phyloP scores from a whole-genome alignment of 768 basidiomycete species.

The Suillus sp. region DNA sequence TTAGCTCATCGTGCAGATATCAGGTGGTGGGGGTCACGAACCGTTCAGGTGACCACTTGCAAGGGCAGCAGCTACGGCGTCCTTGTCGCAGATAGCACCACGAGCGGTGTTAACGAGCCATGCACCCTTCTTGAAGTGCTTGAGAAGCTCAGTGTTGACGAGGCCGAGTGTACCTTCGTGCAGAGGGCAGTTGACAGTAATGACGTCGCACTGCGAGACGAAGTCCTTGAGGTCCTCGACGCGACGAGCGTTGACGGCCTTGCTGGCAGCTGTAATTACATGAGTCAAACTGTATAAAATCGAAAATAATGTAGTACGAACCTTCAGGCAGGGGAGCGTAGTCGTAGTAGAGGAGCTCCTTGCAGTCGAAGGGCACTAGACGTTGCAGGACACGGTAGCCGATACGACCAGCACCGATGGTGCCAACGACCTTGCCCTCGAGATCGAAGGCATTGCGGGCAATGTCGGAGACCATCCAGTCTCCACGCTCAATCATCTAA shows the following conservation, averaged over 20 bases:
- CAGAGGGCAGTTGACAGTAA: constrained; percentile 87
- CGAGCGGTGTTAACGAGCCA: constrained; percentile 95
- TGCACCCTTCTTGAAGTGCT: constrained; percentile 89
- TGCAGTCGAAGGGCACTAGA: constrained; percentile 80
- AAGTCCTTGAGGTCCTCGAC: constrained; percentile 76
- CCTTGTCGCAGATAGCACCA: constrained; percentile 87
- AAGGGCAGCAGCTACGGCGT: constrained; percentile 77
- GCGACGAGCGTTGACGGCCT: constrained; percentile 69
- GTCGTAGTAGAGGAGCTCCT: constrained; percentile 90
- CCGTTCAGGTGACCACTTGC: constrained; percentile 75
- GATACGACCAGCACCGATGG: constrained; percentile 82
- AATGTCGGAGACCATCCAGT: constrained; percentile 85
- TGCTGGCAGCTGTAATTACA: constrained; percentile 52
- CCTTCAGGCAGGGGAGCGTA: constrained; percentile 72
- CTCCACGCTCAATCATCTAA: constrained; percentile 79
- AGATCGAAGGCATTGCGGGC: constrained; percentile 87
- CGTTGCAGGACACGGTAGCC: constrained; percentile 87
- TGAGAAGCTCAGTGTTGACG: constrained; percentile 78
- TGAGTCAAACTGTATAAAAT: not conserved
- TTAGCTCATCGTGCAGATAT: not conserved
- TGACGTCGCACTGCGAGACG: constrained; percentile 66
- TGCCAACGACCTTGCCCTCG: constrained; percentile 90
- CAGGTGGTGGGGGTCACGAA: constrained; percentile 12
- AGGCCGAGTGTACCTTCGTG: constrained; percentile 84
- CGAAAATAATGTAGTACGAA: constrained; percentile 22